Base-by-base conservation (phyloP, 805 yeast species). In the Yamadazyma paraphyllophila region DNA sequence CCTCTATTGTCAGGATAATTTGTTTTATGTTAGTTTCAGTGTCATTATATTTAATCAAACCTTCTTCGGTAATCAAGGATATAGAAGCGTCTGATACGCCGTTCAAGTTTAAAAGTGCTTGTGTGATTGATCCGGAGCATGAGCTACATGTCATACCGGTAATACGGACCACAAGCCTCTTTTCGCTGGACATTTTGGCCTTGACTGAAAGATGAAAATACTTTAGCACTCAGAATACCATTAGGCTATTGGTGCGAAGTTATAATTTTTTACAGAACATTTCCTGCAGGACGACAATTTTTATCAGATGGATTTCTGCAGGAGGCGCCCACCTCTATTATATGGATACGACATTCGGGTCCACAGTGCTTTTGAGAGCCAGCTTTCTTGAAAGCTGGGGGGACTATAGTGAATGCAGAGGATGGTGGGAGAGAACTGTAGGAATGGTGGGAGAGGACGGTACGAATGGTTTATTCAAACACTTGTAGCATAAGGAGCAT, bases 61-160 rank as follows among this genome's bases (percentile, higher is more conserved):
- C 96, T 35, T 78, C 77, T 51, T 85, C 90, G 0, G 96, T 88
- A 5, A 87, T 66, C 20, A 88, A 70, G 3, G 96, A 85, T 1
- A 90, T 84, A 1, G 75, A 70, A 1, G 75, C 88, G 2, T 63
- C 54, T 1, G 56, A 39, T 1, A 88, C 84, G 0, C 85, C 86
- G 1, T 67, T 65, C 7, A 80, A 44, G 0, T 58, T 57, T 41
- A 68, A 61, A 15, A 87, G 54, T 1, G 80, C 81, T n/a, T 66
- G 62, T 1, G 82, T 76, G 15, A 91, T 78, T 1, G 92, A 70
- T 2, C 82, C 73, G 0, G 85, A 76, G 61, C 97, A 91, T 1
- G 94, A 78, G 2, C 91, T 82, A 60, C 97, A 91, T 2, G 97
- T 90, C 97, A 91, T 91, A 2, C 97, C 97, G 12, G 43, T 13